Base-by-base conservation (phyloP, 129 eudicot genomes). In the Pulicaria dysenterica region DNA sequence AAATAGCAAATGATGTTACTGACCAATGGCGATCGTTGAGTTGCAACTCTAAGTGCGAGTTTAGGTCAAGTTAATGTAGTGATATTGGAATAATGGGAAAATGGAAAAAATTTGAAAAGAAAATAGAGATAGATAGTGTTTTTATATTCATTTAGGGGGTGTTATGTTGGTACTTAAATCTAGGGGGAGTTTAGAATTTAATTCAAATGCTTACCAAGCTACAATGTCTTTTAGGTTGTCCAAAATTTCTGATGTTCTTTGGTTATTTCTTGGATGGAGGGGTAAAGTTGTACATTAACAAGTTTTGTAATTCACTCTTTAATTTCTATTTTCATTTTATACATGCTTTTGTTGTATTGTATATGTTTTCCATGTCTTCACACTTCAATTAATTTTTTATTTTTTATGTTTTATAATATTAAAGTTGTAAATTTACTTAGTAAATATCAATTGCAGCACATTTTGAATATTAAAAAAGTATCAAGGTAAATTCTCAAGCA, bases 1-100 rank as follows among this genome's bases (percentile, higher is more conserved):
- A 83, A 36, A 77, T 92, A 50, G 91, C 96, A 8, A 80, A 72
- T 42, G 91, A 92, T 12, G 72, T 92, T 70, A 67, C 84, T 0
- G 69, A 73, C 62, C 89, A 86, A 68, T 88, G 95, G 92, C 67
- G 19, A 24, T 15, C 67, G 3, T 16, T 0, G 17, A 43, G 11
- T 7, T 70, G 82, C 60, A 43, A 55, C 8, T 63, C 58, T 54
- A 78, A 51, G 43, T 44, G 62, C 10, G 41, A 16, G 58, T 44
- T 70, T 51, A 44, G 43, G 67, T 42, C 40, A 80, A 76, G 71
- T 43, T 12, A 38, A 78, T 46, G 48, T 81, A 77, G 3, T 58
- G 8, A 58, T 43, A 73, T 48, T 15, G 49, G 31, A 72, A 81
- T 57, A 46, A 67, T 8, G 36, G 12, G 47, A 45, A 41, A 51